phyloP scores from a whole-genome alignment of 176 grass and related monocot species.

The Chrysopogon serrulatus region DNA sequence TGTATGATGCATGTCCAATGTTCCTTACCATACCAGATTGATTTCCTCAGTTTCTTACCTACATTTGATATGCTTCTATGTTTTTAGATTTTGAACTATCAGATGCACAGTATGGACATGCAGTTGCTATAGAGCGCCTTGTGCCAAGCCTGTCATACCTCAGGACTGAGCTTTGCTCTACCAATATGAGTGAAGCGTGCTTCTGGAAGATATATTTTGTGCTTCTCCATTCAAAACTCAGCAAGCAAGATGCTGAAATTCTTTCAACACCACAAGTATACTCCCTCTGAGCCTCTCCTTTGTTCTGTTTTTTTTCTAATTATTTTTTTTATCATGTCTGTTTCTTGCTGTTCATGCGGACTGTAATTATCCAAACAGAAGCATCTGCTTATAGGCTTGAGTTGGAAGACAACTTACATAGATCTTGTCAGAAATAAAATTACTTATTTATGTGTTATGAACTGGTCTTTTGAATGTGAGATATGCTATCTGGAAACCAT shows the following conservation, averaged over 20 bases:
- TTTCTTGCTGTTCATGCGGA: constrained; percentile 7
- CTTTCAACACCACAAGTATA: constrained; percentile 60
- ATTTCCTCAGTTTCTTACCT: constrained; percentile 9
- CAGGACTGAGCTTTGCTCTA: constrained; percentile 57
- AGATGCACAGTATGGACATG: constrained; percentile 63
- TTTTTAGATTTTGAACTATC: constrained; percentile 69
- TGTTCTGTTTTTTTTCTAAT: neutral
- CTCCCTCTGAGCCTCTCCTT: neutral
- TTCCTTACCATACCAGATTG: neutral
- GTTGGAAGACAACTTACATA: neutral
- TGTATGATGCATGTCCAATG: neutral
- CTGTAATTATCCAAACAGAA: neutral
- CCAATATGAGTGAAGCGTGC: constrained; percentile 62
- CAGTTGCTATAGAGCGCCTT: constrained; percentile 46
- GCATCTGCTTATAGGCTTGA: neutral
- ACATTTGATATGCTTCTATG: constrained; percentile 12
- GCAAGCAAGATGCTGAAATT: constrained; percentile 52
- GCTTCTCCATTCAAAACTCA: constrained; percentile 61
- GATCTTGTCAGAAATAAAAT: neutral
- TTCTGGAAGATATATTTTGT: constrained; percentile 95
- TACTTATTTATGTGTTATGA: neutral
- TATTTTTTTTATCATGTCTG: neutral
- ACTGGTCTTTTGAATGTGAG: constrained; percentile 1
- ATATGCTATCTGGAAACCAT: neutral
- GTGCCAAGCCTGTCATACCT: constrained; percentile 63